phyloP scores from a whole-genome alignment of 768 basidiomycete genomes.

The Agaricus sinodeliciosus region DNA sequence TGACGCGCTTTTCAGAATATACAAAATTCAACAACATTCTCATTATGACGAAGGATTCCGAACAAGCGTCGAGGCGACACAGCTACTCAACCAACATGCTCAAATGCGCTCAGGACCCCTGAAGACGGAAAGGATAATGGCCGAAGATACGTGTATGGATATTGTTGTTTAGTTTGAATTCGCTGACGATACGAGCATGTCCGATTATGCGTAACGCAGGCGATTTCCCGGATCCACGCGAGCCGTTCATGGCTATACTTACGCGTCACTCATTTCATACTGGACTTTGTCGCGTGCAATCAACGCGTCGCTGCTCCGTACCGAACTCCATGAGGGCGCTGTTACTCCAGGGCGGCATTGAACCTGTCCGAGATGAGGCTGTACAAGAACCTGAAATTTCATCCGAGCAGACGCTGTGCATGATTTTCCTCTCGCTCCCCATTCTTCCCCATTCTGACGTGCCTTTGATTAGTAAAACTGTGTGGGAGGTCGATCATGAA shows the following conservation, averaged over 20 bases:
- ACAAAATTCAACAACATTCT: neutral
- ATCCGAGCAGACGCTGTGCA: slow-evolving; percentile 21
- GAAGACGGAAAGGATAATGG: slow-evolving; percentile 31
- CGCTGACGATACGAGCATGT: neutral
- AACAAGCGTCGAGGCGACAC: neutral
- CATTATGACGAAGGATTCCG: slow-evolving; percentile 7
- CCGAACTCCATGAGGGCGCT: neutral
- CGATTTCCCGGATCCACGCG: slow-evolving; percentile 7
- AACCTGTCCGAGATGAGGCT: slow-evolving; percentile 21
- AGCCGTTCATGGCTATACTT: slow-evolving; percentile 37
- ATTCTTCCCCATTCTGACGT: neutral
- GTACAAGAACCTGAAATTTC: slow-evolving; percentile 12
- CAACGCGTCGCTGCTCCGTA: slow-evolving; percentile 5
- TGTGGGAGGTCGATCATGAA: neutral
- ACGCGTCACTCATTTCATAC: slow-evolving; percentile 42
- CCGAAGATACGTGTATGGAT: slow-evolving; percentile 28
- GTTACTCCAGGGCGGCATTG: slow-evolving; percentile 5
- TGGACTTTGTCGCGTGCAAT: slow-evolving; percentile 29
- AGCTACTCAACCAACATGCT: slow-evolving; percentile 12
- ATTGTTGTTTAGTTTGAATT: neutral
- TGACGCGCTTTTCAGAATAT: slow-evolving; percentile 1
- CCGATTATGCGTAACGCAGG: no score
- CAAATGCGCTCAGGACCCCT: slow-evolving; percentile 17
- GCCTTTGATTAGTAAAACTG: slow-evolving; percentile 1
- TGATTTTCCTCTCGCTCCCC: neutral